A percentile compares a stretch with the other conserved stretches of the same genome.
Conservation (phyloP, 768 basidiomycete species). For the Tephrocybe sp. region DNA sequence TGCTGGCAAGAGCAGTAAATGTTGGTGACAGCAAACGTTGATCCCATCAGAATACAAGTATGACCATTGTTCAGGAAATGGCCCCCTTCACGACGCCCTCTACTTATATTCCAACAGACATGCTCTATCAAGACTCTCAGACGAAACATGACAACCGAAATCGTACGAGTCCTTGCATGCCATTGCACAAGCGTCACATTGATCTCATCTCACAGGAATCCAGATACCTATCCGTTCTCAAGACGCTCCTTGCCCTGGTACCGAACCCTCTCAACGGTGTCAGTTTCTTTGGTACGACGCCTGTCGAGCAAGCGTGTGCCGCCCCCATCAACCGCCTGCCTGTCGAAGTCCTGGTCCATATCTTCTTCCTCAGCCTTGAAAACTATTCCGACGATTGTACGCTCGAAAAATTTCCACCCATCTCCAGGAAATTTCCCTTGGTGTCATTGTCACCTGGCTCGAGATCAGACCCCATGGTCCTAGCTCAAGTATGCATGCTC, state of each 20-base stretch:
- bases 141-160: not conserved
- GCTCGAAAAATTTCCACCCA: not conserved
- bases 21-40: too few species aligned
- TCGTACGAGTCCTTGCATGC: not conserved
- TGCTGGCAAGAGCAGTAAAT: too few species aligned
- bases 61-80: too few species aligned
- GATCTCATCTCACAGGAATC: not conserved
- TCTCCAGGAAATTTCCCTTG: not conserved
- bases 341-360: conserved; percentile 2
- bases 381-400: not conserved
- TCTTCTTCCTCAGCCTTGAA: conserved; percentile 6
- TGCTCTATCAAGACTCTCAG: too few species aligned
- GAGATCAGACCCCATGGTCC: conserved; percentile 7
- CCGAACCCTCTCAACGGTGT: not conserved
- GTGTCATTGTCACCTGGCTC: conserved; percentile 7
- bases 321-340: conserved; percentile 8
- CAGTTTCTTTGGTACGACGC: not conserved
- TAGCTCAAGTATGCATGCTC: conserved; percentile 10
- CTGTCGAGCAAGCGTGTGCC: not conserved
- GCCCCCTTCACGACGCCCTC: too few species aligned
- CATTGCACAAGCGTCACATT: not conserved
- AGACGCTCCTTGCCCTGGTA: not conserved
- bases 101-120: too few species aligned
- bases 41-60: too few species aligned
- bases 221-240: not conserved